These are phyloP conservation scores for Mycena indigotica DNA, from an alignment of 768 basidiomycete species.

Conservation along the genomic window DNA sequence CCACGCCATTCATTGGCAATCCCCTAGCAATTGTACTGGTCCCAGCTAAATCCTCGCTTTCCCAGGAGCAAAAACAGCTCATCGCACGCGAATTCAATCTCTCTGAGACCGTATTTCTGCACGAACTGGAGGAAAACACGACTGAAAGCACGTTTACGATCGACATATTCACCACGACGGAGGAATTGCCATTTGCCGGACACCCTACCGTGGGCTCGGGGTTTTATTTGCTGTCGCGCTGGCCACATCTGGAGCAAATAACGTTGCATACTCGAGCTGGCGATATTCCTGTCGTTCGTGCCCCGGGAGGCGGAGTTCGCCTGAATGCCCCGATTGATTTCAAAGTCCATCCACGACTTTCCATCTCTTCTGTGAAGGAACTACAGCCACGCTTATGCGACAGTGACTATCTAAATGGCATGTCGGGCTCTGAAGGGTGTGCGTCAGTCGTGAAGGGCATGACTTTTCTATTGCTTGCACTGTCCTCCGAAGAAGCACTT, in stretches of 20 bases:
- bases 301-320: constrained; percentile 29
- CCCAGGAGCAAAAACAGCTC: constrained; percentile 42
- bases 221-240: constrained; percentile 40
- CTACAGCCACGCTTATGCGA: constrained; percentile 31
- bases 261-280: constrained; percentile 46
- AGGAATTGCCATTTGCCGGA: constrained; percentile 48
- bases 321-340: constrained; percentile 45
- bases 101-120: constrained; percentile 51
- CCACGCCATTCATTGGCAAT: constrained; percentile 42
- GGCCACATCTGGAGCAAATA: constrained; percentile 23
- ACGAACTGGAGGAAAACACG: constrained; percentile 36
- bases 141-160: constrained; percentile 28
- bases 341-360: constrained; percentile 37
- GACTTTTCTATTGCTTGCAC: constrained; percentile 42
- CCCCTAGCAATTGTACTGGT: constrained; percentile 48
- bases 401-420: constrained; percentile 41
- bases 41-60: constrained; percentile 29
- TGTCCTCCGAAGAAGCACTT: constrained; percentile 42
- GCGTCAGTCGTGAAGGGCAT: constrained; percentile 52
- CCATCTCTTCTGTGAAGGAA: constrained; percentile 30
- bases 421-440: constrained; percentile 35
- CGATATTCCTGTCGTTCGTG: constrained; percentile 38
- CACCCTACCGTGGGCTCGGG: constrained; percentile 49
- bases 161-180: constrained; percentile 44
- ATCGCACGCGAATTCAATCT: constrained; percentile 53